A percentile compares a stretch with the other conserved stretches of the same genome.
These are phyloP conservation scores for Venturia aucupariae DNA, from an alignment of 2,329 filamentous ascomycete genomes.

Conservation along the genomic window DNA sequence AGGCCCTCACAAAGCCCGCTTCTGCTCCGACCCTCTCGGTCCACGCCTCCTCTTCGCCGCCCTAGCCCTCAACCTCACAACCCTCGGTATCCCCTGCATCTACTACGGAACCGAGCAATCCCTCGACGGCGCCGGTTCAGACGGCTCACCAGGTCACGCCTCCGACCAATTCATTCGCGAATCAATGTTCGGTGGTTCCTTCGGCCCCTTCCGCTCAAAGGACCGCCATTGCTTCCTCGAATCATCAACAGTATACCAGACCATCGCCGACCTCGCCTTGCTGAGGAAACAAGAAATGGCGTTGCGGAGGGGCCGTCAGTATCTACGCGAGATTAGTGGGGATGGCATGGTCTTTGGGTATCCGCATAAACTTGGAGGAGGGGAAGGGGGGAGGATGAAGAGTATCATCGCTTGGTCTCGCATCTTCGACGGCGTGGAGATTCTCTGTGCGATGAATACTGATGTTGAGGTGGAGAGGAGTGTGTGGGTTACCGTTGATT, in stretches of 20 bases:
- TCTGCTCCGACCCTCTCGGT: slow-evolving; percentile 17
- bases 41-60: slow-evolving; percentile 17
- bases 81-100: slow-evolving; percentile 22
- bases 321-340: not conserved
- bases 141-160: not conserved
- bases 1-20: slow-evolving; percentile 18
- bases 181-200: slow-evolving; percentile 21
- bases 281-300: not conserved
- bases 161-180: slow-evolving; percentile 21
- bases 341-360: not conserved
- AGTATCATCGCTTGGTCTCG: slow-evolving; percentile 20
- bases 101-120: slow-evolving; percentile 23
- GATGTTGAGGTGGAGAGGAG: slow-evolving; percentile 13
- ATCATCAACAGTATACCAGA: not conserved
- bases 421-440: slow-evolving; percentile 19
- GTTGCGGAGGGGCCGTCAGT: not conserved
- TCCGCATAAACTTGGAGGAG: slow-evolving; percentile 2
- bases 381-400: slow-evolving; percentile 15
- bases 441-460: slow-evolving; percentile 17
- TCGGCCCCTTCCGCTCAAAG: slow-evolving; percentile 20
- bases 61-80: slow-evolving; percentile 19
- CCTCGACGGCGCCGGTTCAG: slow-evolving; percentile 18
- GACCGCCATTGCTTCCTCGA: slow-evolving; percentile 20
- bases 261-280: not conserved
- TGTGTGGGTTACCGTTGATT: slow-evolving; percentile 19